Conservation (phyloP, 2,329 filamentous ascomycete genomes). For the Apiospora malaysiana region DNA sequence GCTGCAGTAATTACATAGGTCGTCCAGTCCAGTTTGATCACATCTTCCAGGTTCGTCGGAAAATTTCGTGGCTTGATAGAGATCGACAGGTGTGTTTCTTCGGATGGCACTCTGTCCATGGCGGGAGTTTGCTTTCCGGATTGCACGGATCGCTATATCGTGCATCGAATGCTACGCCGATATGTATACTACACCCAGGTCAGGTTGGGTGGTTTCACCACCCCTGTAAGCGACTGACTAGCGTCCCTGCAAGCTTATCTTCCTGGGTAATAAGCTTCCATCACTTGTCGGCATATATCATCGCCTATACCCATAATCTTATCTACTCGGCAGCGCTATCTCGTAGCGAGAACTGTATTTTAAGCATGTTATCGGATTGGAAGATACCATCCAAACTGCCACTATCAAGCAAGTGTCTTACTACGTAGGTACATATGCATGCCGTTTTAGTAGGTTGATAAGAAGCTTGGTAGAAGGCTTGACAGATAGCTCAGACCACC, state of each 20-base stretch:
- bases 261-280: neutral
- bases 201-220: neutral
- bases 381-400: neutral
- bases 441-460: no score
- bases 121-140: neutral
- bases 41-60: no score
- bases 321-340: neutral
- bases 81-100: neutral
- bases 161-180: neutral
- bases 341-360: neutral
- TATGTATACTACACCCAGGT: neutral
- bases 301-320: neutral
- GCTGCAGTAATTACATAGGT: neutral
- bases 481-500: neutral
- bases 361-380: neutral
- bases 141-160: slow-evolving; percentile 10
- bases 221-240: neutral
- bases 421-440: no score
- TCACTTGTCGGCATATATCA: slow-evolving; percentile 11
- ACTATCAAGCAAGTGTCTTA: neutral
- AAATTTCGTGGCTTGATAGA: neutral
- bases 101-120: neutral
- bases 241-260: slow-evolving; percentile 6
- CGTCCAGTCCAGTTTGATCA: no score
- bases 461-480: no score